These are phyloP conservation scores for Cichorium intybus DNA, from an alignment of 140 eudicot species.

Conservation along the genomic window DNA sequence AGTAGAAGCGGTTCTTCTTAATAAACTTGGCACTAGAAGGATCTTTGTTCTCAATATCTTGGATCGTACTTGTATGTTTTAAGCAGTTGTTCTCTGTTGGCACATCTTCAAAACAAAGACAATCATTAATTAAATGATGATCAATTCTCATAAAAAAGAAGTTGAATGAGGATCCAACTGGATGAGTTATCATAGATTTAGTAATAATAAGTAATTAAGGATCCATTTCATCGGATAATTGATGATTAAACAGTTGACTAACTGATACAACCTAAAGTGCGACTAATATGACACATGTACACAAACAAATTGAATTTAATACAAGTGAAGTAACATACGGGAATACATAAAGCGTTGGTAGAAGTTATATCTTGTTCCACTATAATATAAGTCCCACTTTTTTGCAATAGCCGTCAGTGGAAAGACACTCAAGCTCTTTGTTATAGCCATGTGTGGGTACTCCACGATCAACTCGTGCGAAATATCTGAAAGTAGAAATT, in stretches of 20 bases:
- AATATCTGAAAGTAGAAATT: not conserved
- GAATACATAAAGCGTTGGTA: not conserved
- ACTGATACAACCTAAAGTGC: too few species aligned
- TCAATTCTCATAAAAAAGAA: too few species aligned
- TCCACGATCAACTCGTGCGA: slow-evolving; percentile 1
- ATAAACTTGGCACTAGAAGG: not conserved
- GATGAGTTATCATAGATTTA: too few species aligned
- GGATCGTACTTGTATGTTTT: not conserved
- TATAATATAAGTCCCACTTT: not conserved
- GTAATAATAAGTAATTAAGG: too few species aligned
- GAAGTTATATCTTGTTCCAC: not conserved
- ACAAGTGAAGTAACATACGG: not conserved
- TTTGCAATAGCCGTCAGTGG: not conserved
- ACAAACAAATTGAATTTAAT: too few species aligned
- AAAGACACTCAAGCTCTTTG: not conserved
- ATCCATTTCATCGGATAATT: too few species aligned
- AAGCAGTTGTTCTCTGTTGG: not conserved
- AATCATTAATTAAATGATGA: too few species aligned
- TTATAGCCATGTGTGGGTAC: not conserved
- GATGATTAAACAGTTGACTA: too few species aligned
- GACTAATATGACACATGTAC: too few species aligned
- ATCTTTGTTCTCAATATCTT: slow-evolving; percentile 5
- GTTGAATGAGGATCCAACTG: too few species aligned
- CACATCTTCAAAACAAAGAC: slow-evolving; percentile 2
- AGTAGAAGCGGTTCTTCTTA: not conserved